Evolutionary conservation across 73 alveolate genomes (phyloP), one percentile per base, ranked within the genome.

Genomic region (Effrenium voratum): DNA sequence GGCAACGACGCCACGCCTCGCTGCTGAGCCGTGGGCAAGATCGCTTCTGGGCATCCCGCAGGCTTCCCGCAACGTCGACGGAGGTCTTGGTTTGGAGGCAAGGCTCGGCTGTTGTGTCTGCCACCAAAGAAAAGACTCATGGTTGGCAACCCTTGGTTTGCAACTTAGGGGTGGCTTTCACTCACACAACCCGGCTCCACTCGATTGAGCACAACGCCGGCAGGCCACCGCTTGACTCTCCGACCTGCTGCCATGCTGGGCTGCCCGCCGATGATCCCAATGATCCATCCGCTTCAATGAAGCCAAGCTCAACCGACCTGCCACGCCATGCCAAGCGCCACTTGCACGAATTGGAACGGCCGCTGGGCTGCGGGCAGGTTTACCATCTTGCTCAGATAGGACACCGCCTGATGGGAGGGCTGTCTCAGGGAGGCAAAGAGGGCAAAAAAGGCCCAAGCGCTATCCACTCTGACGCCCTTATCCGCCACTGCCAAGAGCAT

Each of bases 211-310:
- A n/a, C n/a, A n/a, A n/a, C n/a, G n/a, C n/a, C n/a, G n/a, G n/a
- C n/a, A n/a, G n/a, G n/a, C n/a, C n/a, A n/a, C n/a, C n/a, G 19
- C 63, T 52, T 52, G 63, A 8, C 83, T n/a, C 19, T 34, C 28
- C 87, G 26, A 6, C 80, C 36, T 76, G 40, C 38, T 5, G 63
- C 19, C 63, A 16, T 52, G 8, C 19, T 82, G 34, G 76, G 97
- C 5, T 41, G 75, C 12, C 4, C 30, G 30, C 97, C 41, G 77
- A 45, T 28, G 97, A 70, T 19, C 77, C 88, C 59, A 70, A 26
- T 34, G 97, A 70, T 26, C 88, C 97, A 90, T 90, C 97, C 68
- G 97, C 88, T 46, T 50, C 45, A 47, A 90, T 90, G 47, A 45
- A 47, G 59, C 63, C 49, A 55, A 90, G 52, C 12, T 66, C 88